Conservation (phyloP, 208 protist genomes). For the Acanthamoeba divionensis region DNA sequence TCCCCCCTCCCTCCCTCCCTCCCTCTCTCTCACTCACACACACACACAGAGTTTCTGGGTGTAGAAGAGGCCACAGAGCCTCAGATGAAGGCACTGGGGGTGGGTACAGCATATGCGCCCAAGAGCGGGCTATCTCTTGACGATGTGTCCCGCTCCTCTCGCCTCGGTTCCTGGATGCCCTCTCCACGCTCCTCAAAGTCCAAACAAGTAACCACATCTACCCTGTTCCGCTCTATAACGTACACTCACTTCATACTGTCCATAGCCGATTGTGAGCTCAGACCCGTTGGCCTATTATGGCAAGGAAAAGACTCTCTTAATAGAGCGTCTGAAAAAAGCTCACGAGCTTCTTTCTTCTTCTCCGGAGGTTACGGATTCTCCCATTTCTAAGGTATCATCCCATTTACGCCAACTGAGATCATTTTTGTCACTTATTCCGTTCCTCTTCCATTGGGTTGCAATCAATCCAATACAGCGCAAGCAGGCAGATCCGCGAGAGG, state of each 20-base stretch:
- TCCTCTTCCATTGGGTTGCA: background rate
- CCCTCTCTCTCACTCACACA: background rate
- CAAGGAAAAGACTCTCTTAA: constrained; percentile 15
- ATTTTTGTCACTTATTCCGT: background rate
- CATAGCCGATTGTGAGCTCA: background rate
- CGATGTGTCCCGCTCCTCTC: too few relatives aligned
- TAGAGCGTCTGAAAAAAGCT: background rate
- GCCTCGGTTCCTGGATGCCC: too few relatives aligned
- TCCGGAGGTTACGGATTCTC: background rate
- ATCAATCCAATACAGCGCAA: constrained; percentile 1
- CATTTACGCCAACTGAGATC: background rate
- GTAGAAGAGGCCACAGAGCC: constrained; percentile 40
- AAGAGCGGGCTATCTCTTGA: too few relatives aligned
- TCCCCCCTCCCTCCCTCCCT: too few relatives aligned
- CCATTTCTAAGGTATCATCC: background rate
- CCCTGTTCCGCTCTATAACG: too few relatives aligned
- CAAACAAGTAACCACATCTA: too few relatives aligned
- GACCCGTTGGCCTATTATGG: background rate
- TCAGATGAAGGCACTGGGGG: constrained; percentile 34
- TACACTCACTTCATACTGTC: too few relatives aligned
- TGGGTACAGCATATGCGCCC: background rate
- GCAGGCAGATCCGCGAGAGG: constrained; percentile 1
- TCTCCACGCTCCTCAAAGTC: too few relatives aligned
- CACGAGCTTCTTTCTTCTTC: background rate
- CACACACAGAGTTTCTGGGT: background rate